Conservation (phyloP, 371 early-diverging fungal species). For the Mortierella sp. region DNA sequence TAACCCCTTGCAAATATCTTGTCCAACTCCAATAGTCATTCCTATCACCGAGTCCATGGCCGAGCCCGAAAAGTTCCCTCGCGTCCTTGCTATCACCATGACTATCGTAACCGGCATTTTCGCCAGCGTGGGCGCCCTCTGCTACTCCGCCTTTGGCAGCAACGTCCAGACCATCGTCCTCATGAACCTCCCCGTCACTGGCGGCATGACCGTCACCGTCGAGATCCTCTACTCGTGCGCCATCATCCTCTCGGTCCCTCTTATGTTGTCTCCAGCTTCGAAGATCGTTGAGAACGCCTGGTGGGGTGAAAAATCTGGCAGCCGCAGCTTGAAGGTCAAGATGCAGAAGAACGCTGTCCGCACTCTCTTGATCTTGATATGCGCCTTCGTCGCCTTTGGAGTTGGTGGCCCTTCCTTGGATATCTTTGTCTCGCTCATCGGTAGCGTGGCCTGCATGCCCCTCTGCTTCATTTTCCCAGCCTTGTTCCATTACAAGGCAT, state of each 20-base stretch:
- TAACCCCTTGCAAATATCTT: background rate
- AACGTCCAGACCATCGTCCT: conserved; percentile 75
- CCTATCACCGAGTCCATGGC: conserved; percentile 68
- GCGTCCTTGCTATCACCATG: conserved; percentile 69
- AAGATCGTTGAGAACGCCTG: conserved; percentile 73
- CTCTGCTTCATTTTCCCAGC: conserved; percentile 83
- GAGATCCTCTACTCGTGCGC: conserved; percentile 80
- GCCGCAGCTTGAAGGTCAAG: conserved; percentile 58
- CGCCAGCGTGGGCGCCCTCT: conserved; percentile 70
- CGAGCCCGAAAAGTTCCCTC: conserved; percentile 66
- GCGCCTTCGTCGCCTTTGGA: conserved; percentile 70
- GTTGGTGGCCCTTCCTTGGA: conserved; percentile 77
- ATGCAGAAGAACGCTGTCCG: conserved; percentile 75
- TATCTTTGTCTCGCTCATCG: conserved; percentile 77
- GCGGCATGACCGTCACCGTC: conserved; percentile 61
- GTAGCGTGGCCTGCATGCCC: conserved; percentile 66
- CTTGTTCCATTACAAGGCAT: conserved; percentile 73
- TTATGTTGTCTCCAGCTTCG: conserved; percentile 78
- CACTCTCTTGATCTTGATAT: conserved; percentile 59
- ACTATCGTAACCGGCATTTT: conserved; percentile 69
- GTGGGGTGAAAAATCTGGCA: conserved; percentile 59
- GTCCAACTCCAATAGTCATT: conserved; percentile 45
- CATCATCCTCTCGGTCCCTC: conserved; percentile 78
- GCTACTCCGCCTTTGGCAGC: conserved; percentile 78
- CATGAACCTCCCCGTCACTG: conserved; percentile 71